Evolutionary conservation across 2,329 filamentous ascomycete genomes (phyloP).

Genomic region (Penicillium sp.): DNA sequence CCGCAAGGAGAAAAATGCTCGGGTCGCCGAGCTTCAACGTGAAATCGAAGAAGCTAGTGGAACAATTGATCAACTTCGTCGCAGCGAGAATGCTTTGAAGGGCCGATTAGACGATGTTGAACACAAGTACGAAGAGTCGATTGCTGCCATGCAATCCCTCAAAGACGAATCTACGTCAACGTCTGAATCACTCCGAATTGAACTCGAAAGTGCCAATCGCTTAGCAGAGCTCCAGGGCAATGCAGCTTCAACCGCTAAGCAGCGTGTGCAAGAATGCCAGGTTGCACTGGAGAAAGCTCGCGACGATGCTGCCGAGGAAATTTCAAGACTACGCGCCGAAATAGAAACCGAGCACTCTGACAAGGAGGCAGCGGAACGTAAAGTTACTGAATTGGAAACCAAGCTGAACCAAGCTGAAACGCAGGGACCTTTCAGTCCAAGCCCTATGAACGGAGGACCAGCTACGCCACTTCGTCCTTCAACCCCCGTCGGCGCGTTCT

Average conservation of each 20-base stretch:
- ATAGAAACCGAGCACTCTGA: conserved; percentile 56
- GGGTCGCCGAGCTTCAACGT: conserved; percentile 82
- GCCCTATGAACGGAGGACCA: conserved; percentile 48
- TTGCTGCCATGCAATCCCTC: conserved; percentile 77
- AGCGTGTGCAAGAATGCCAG: conserved; percentile 57
- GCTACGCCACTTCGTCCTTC: conserved; percentile 49
- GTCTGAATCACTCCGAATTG: conserved; percentile 82
- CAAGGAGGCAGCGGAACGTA: conserved; percentile 59
- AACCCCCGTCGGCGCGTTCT: conserved; percentile 48
- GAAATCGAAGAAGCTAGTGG: conserved; percentile 80
- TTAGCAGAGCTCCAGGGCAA: conserved; percentile 69
- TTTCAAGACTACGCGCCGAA: conserved; percentile 51
- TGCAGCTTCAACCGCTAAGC: conserved; percentile 56
- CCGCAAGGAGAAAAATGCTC: conserved; percentile 89
- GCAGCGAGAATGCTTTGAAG: conserved; percentile 75
- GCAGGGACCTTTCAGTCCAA: conserved; percentile 44
- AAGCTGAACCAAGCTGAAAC: conserved; percentile 59
- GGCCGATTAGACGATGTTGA: conserved; percentile 78
- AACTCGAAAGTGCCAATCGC: conserved; percentile 75
- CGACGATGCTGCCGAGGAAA: conserved; percentile 60
- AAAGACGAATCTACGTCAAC: conserved; percentile 76
- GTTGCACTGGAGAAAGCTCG: conserved; percentile 54
- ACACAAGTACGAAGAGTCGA: conserved; percentile 78
- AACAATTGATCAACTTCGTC: conserved; percentile 70
- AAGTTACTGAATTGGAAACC: conserved; percentile 62